Conservation (phyloP, 2,329 filamentous ascomycete genomes). For the Pyrenochaeta sp. region DNA sequence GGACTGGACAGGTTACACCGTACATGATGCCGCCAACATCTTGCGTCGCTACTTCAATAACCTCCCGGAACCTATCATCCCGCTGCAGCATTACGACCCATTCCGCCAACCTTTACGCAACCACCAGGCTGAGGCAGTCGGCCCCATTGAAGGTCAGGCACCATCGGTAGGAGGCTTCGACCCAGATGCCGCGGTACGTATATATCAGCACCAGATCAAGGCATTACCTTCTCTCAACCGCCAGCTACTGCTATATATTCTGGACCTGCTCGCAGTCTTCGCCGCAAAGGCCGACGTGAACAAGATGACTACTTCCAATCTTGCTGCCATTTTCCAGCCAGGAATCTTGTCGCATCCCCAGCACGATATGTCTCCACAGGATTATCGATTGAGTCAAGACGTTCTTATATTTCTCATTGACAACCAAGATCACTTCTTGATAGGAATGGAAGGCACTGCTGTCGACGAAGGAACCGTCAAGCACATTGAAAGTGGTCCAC, state of each 20-base stretch:
- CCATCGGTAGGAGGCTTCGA: conserved; percentile 79
- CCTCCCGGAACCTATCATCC: conserved; percentile 94
- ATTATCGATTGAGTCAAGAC: conserved; percentile 95
- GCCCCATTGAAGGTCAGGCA: conserved; percentile 68
- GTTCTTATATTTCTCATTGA: conserved; percentile 98
- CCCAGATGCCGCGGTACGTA: conserved; percentile 76
- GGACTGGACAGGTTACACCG: conserved; percentile 96
- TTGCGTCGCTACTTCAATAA: conserved; percentile 95
- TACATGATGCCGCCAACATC: conserved; percentile 97
- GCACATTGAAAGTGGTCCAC: conserved; percentile 74
- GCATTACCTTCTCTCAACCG: conserved; percentile 92
- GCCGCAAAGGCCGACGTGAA: conserved; percentile 96
- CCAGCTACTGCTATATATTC: conserved; percentile 92
- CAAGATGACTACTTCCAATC: conserved; percentile 93
- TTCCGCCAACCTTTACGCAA: conserved; percentile 84
- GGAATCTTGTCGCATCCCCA: conserved; percentile 92
- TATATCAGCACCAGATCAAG: conserved; percentile 90
- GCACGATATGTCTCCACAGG: conserved; percentile 94
- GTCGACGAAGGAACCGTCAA: conserved; percentile 82
- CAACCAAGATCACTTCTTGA: conserved; percentile 97
- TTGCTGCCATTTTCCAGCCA: conserved; percentile 97
- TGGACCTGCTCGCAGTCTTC: conserved; percentile 95
- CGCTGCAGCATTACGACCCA: conserved; percentile 87
- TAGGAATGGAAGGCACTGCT: conserved; percentile 98
- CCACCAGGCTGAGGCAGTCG: conserved; percentile 74